A percentile compares a stretch with the other conserved stretches of the same genome.
Evolutionary conservation across 139 green algal genomes (phyloP).

Genomic region (Coelastrella sp.): DNA sequence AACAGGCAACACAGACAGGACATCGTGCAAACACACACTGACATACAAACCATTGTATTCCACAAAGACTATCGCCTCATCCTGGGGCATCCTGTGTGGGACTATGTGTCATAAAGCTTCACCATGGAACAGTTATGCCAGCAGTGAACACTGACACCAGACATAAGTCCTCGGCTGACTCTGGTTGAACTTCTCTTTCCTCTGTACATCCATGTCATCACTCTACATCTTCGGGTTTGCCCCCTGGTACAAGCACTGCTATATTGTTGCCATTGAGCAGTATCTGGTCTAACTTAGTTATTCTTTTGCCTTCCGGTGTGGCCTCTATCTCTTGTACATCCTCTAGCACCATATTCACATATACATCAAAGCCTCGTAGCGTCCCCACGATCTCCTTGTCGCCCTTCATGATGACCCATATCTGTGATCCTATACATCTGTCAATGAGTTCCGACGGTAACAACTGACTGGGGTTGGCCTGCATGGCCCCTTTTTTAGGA

Average conservation of each 20-base stretch:
- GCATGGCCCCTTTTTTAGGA: conserved; percentile 8
- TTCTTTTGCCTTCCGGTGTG: conserved; percentile 82
- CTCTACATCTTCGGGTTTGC: conserved; percentile 74
- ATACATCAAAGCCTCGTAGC: conserved; percentile 96
- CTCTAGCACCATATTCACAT: conserved; percentile 99
- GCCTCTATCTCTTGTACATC: conserved; percentile 96
- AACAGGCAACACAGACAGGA: too few relatives aligned
- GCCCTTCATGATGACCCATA: conserved; percentile 96
- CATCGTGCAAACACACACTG: too few relatives aligned
- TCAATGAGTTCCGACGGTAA: conserved; percentile 95
- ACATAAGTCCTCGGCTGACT: too few relatives aligned
- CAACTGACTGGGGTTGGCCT: conserved; percentile 86
- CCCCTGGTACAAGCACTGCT: conserved; percentile 91
- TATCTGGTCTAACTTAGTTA: conserved; percentile 93
- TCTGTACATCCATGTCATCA: too few relatives aligned
- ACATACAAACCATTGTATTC: too few relatives aligned
- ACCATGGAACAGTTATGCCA: too few relatives aligned
- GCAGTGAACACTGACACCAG: too few relatives aligned
- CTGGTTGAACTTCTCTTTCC: too few relatives aligned
- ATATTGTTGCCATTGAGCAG: conserved; percentile 99
- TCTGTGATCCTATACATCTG: conserved; percentile 92
- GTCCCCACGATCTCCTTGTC: conserved; percentile 96
- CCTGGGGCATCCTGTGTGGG: too few relatives aligned
- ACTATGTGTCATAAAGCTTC: too few relatives aligned
- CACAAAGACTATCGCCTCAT: too few relatives aligned